Percentiles rank a stretch among this genome's conserved stretches.
phyloP scores from a whole-genome alignment of 2,329 filamentous ascomycete genomes.

The Pseudogymnoascus pannorum region DNA sequence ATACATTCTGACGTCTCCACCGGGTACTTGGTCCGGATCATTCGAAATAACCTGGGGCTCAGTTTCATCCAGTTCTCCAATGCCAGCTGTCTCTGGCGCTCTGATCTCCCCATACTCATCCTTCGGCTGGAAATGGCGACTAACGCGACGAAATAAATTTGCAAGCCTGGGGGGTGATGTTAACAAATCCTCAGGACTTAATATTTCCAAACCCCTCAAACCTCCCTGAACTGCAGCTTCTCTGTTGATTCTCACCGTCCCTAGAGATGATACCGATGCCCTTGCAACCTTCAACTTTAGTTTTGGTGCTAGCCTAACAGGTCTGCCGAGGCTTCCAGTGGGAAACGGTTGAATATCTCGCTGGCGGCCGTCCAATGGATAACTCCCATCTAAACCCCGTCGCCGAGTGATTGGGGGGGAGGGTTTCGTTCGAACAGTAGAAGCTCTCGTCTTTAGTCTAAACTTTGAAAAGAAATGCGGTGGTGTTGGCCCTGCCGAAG shows the following conservation, averaged over 20 bases:
- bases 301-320: conserved; percentile 11
- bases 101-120: background rate
- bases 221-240: conserved; percentile 17
- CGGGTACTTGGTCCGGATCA: background rate
- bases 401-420: conserved; percentile 17
- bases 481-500: background rate
- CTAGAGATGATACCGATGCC: conserved; percentile 23
- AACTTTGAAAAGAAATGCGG: conserved; percentile 18
- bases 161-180: conserved; percentile 23
- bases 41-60: background rate
- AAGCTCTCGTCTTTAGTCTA: conserved; percentile 22
- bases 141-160: conserved; percentile 26
- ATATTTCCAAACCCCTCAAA: conserved; percentile 22
- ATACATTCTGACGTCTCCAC: background rate
- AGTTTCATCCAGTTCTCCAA: background rate
- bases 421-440: conserved; percentile 12
- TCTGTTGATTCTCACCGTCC: conserved; percentile 25
- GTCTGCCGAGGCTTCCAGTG: background rate
- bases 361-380: conserved; percentile 18
- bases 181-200: conserved; percentile 26
- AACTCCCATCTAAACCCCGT: conserved; percentile 21
- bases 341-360: conserved; percentile 13
- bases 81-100: background rate
- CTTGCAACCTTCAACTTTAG: conserved; percentile 23
- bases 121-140: background rate